phyloP scores from a whole-genome alignment of 148 eudicot species.

The Chenopodium formosanum region DNA sequence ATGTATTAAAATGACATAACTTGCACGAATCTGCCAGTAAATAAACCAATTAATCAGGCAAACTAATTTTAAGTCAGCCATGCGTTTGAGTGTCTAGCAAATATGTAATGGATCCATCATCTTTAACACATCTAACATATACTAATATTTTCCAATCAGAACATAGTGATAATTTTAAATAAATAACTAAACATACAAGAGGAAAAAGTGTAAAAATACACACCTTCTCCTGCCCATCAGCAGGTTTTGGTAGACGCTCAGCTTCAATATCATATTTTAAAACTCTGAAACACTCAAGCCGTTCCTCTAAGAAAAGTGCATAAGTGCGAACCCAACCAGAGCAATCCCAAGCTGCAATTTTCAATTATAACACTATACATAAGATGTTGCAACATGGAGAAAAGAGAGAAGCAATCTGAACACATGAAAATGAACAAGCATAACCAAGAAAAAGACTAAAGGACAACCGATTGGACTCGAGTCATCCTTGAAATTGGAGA shows the following conservation, averaged over 20 bases:
- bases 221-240: conserved; percentile 90
- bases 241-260: conserved; percentile 88
- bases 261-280: conserved; percentile 95
- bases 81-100: too few relatives aligned
- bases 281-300: conserved; percentile 89
- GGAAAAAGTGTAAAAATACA: conserved; percentile 7
- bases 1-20: too few relatives aligned
- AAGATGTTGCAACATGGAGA: background rate
- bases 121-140: background rate
- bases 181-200: background rate
- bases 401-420: conserved; percentile 2
- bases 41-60: too few relatives aligned
- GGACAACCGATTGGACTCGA: conserved; percentile 82
- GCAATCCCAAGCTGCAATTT: conserved; percentile 87
- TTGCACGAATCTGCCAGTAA: too few relatives aligned
- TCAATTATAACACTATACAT: background rate
- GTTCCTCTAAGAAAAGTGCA: conserved; percentile 90
- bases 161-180: background rate
- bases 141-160: too few relatives aligned
- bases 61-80: too few relatives aligned
- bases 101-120: too few relatives aligned
- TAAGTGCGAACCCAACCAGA: conserved; percentile 97
- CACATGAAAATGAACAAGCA: background rate
- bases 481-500: conserved; percentile 95
- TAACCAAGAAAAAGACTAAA: conserved; percentile 15